A percentile compares a stretch with the other conserved stretches of the same genome.
phyloP scores from a whole-genome alignment of 1,284 basidiomycete genomes.

The Cystobasidium slooffiae region DNA sequence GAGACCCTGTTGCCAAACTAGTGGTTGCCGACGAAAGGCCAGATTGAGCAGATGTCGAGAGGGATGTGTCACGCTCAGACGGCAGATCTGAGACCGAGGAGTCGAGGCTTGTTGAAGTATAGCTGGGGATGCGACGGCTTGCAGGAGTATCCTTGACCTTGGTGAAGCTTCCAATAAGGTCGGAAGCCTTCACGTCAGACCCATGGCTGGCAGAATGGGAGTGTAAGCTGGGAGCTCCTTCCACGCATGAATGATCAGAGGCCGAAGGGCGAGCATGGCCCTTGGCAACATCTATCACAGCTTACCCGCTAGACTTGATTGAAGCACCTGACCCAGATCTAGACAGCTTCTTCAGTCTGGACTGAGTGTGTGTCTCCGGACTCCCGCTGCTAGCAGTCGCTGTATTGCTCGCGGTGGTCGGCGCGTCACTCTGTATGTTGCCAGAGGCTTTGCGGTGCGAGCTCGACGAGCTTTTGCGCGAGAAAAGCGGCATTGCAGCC shows the following conservation, averaged over 20 bases:
- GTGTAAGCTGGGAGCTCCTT: background rate
- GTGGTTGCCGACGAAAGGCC: background rate
- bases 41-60: background rate
- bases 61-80: slow-evolving; percentile 10
- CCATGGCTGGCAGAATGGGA: background rate
- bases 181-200: slow-evolving; percentile 21
- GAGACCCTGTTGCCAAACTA: background rate
- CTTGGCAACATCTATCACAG: background rate
- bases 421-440: background rate
- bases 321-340: slow-evolving; percentile 15
- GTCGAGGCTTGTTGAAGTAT: slow-evolving; percentile 16
- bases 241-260: background rate
- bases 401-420: background rate
- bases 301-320: slow-evolving; percentile 11
- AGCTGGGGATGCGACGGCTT: slow-evolving; percentile 31
- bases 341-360: slow-evolving; percentile 6
- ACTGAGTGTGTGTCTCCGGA: background rate
- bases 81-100: slow-evolving; percentile 5
- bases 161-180: slow-evolving; percentile 20
- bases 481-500: slow-evolving; percentile 17
- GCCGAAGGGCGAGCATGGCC: background rate
- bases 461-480: slow-evolving; percentile 1
- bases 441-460: background rate
- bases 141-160: slow-evolving; percentile 4
- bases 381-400: background rate